Evolutionary conservation across 2,329 filamentous ascomycete genomes (phyloP).

Genomic region (Monosporascus cannonballus): DNA sequence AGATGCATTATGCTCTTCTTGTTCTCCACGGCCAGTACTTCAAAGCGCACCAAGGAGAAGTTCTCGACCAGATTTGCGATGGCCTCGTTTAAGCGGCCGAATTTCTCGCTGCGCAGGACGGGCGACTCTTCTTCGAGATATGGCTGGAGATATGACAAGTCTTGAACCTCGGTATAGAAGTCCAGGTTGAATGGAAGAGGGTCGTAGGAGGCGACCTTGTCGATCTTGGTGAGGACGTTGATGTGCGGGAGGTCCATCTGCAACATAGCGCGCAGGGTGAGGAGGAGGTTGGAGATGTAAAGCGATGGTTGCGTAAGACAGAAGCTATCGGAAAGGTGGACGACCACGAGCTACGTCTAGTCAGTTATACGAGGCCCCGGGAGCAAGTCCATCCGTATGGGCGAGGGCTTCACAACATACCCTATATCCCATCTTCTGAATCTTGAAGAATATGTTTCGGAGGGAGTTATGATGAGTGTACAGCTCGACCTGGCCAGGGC

Average conservation of each 20-base stretch:
- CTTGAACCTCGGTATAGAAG: conserved; percentile 96
- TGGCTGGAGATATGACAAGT: conserved; percentile 77
- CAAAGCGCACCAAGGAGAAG: conserved; percentile 85
- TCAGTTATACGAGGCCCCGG: conserved; percentile 19
- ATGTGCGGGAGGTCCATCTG: conserved; percentile 96
- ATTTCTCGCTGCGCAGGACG: conserved; percentile 64
- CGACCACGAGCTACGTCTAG: conserved; percentile 68
- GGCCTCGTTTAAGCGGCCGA: conserved; percentile 76
- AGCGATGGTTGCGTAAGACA: conserved; percentile 88
- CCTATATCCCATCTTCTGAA: conserved; percentile 88
- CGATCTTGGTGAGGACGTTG: conserved; percentile 96
- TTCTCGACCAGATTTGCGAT: conserved; percentile 82
- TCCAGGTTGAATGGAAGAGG: conserved; percentile 91
- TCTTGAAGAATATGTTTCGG: conserved; percentile 82
- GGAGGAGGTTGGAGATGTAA: conserved; percentile 88
- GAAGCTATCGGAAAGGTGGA: conserved; percentile 92
- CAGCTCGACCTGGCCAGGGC: conserved; percentile 92
- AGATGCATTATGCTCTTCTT: conserved; percentile 96
- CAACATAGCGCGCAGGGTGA: conserved; percentile 92
- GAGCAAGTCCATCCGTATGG: too few relatives aligned
- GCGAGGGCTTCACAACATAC: conserved; percentile 44
- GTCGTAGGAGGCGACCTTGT: conserved; percentile 81
- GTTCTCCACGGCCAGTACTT: conserved; percentile 92
- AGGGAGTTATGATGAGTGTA: conserved; percentile 93
- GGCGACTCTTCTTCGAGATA: conserved; percentile 74